Conservation (phyloP, 2,329 filamentous ascomycete species). For the Aspergillus sp. region DNA sequence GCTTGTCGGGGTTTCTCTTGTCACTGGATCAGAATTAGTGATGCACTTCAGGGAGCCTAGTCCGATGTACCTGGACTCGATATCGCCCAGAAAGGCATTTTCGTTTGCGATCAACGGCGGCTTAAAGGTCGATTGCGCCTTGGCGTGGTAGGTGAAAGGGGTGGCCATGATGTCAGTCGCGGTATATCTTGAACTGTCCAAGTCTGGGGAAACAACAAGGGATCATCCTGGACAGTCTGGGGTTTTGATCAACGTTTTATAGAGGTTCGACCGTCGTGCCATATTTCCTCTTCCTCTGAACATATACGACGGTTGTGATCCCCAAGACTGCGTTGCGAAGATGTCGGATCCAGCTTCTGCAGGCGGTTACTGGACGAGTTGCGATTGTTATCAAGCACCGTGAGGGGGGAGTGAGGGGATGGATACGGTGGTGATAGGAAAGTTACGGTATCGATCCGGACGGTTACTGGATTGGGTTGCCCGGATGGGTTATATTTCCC, state of each 20-base stretch:
- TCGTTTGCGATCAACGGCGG: slow-evolving; percentile 66
- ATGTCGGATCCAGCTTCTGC: not conserved
- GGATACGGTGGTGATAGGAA: not conserved
- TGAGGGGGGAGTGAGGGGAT: slow-evolving; percentile 1
- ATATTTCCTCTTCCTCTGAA: not conserved
- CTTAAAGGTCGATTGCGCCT: slow-evolving; percentile 61
- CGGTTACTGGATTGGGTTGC: slow-evolving; percentile 18
- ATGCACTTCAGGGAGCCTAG: not conserved
- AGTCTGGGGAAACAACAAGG: not conserved
- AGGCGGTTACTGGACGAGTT: not conserved
- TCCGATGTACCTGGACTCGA: slow-evolving; percentile 50
- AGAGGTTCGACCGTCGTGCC: not conserved
- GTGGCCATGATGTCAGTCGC: slow-evolving; percentile 33
- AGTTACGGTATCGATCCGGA: not conserved
- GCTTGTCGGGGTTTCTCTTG: slow-evolving; percentile 55
- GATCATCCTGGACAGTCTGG: not conserved
- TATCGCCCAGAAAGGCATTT: slow-evolving; percentile 66
- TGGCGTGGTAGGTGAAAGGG: slow-evolving; percentile 53
- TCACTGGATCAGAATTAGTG: slow-evolving; percentile 39
- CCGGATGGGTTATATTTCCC: slow-evolving; percentile 20
- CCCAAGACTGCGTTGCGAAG: not conserved
- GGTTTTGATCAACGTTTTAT: not conserved
- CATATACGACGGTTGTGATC: not conserved
- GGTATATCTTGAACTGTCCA: not conserved
- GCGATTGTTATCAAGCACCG: not conserved